These are phyloP conservation scores for Ensete glaucum DNA, from an alignment of 176 grass and related monocot genomes.

Conservation along the genomic window DNA sequence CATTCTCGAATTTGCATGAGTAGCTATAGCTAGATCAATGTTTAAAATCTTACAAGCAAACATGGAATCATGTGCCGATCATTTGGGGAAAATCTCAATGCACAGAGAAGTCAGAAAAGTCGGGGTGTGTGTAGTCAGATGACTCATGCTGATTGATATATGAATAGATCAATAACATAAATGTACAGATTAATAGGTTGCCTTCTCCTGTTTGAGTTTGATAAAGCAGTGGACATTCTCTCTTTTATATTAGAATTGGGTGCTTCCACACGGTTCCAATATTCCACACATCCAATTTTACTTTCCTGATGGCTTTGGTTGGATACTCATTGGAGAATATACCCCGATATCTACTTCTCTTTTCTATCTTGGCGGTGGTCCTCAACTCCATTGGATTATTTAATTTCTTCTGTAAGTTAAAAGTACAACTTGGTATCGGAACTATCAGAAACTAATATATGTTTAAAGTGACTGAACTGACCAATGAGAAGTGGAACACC, in stretches of 20 bases:
- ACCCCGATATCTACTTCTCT: not conserved
- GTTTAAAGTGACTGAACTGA: too few species aligned
- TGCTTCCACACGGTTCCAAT: not conserved
- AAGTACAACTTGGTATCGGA: too few species aligned
- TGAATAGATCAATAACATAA: not conserved
- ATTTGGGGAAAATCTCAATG: not conserved
- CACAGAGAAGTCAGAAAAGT: not conserved
- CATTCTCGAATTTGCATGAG: not conserved
- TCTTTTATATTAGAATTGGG: not conserved
- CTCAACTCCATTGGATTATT: too few species aligned
- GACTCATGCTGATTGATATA: not conserved
- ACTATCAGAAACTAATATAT: too few species aligned
- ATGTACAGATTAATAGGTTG: not conserved
- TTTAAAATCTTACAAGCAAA: not conserved
- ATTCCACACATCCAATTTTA: not conserved
- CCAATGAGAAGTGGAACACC: too few species aligned
- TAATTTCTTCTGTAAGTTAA: too few species aligned
- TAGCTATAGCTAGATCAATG: not conserved
- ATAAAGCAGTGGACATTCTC: not conserved
- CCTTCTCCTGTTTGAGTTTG: not conserved
- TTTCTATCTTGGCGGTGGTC: not conserved
- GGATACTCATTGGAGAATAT: not conserved
- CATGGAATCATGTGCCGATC: not conserved
- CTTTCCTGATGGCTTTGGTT: not conserved
- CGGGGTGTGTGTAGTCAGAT: too few species aligned